A percentile compares a stretch with the other conserved stretches of the same genome.
phyloP scores from a whole-genome alignment of 768 basidiomycete genomes.

The Pholiota molesta region DNA sequence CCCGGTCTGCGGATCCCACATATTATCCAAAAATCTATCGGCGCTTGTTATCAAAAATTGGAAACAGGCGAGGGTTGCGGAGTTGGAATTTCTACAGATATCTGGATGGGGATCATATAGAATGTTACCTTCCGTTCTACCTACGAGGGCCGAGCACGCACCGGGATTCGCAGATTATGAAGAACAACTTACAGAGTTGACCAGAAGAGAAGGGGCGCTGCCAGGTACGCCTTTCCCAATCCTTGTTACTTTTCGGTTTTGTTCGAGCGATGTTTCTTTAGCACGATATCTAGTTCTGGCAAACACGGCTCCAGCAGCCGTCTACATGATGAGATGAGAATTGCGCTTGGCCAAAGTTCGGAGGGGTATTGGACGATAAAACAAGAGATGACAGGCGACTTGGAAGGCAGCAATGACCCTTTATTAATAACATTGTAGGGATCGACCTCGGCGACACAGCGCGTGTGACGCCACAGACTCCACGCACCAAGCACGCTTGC shows the following conservation, averaged over 20 bases:
- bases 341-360: no score
- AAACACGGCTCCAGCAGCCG: neutral
- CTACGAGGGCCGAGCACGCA: neutral
- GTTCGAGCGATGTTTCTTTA: neutral
- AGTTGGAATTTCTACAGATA: neutral
- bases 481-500: no score
- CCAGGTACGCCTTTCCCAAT: neutral
- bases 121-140: neutral
- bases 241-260: neutral
- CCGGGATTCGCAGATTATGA: constrained; percentile 6
- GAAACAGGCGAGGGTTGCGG: neutral
- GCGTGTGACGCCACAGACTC: no score
- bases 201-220: neutral
- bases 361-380: no score
- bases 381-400: no score
- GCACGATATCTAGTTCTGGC: neutral
- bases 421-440: neutral
- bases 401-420: neutral
- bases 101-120: constrained; percentile 1
- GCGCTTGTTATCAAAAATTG: neutral
- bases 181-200: neutral
- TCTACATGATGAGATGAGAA: no score
- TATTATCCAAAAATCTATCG: neutral
- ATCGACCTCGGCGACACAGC: no score
- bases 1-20: neutral